phyloP scores from a whole-genome alignment of 805 yeast genomes.

The Hanseniaspora valbyensis region DNA sequence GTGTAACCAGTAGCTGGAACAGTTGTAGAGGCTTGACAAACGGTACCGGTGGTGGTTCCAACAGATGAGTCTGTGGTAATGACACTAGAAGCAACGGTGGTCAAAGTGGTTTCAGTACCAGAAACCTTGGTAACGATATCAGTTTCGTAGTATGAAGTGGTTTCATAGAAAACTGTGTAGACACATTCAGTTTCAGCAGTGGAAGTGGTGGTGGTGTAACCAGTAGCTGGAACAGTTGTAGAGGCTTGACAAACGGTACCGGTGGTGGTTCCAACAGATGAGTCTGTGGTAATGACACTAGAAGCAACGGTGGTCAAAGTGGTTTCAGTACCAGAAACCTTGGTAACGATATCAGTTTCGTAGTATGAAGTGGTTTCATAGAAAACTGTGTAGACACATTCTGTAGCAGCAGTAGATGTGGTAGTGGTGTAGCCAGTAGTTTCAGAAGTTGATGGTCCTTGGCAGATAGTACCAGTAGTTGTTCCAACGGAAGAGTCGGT shows the following conservation, averaged over 20 bases:
- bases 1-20: neutral
- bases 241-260: neutral
- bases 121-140: neutral
- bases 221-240: neutral
- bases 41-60: constrained; percentile 1
- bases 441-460: neutral
- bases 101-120: constrained; percentile 1
- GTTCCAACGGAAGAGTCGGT: neutral
- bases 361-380: neutral
- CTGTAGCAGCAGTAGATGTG: neutral
- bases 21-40: neutral
- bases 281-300: neutral
- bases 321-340: too few species aligned
- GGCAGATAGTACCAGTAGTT: constrained; percentile 1
- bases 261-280: neutral
- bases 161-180: neutral
- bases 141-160: neutral
- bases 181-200: neutral
- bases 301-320: neutral
- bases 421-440: neutral
- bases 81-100: neutral
- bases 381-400: neutral
- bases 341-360: neutral
- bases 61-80: neutral
- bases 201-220: neutral